Percentiles rank a stretch among this genome's conserved stretches.
Conservation (phyloP, 768 basidiomycete species). For the Agrocybe chaxingu region DNA sequence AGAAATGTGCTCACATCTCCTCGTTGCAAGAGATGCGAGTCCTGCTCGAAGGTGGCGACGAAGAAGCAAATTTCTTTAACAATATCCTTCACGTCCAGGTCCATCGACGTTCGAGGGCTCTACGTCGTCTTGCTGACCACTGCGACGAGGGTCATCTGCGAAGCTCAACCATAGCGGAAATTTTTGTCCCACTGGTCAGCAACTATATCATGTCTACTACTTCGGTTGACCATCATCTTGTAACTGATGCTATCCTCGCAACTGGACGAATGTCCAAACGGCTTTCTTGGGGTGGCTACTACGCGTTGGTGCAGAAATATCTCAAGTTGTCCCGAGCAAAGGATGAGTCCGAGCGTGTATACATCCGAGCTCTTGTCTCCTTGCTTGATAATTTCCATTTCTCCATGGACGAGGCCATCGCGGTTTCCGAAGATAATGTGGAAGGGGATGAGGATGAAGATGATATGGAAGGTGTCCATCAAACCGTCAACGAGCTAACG, state of each 20-base stretch:
- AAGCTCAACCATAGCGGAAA: slow-evolving; percentile 68
- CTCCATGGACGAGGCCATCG: slow-evolving; percentile 62
- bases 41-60: slow-evolving; percentile 82
- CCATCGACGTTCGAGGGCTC: slow-evolving; percentile 83
- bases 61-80: slow-evolving; percentile 95
- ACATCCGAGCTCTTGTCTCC: slow-evolving; percentile 80
- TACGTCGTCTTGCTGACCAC: slow-evolving; percentile 79
- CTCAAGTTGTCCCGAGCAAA: slow-evolving; percentile 66
- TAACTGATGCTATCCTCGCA: slow-evolving; percentile 83
- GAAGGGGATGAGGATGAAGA: slow-evolving; percentile 31
- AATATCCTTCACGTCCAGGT: slow-evolving; percentile 93
- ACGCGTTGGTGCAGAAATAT: slow-evolving; percentile 76
- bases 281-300: slow-evolving; percentile 83
- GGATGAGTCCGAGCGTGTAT: slow-evolving; percentile 71
- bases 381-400: slow-evolving; percentile 92
- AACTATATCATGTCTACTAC: slow-evolving; percentile 69
- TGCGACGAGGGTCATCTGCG: slow-evolving; percentile 64
- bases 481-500: slow-evolving; percentile 8
- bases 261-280: slow-evolving; percentile 76
- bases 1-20: slow-evolving; percentile 54
- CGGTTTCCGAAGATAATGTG: slow-evolving; percentile 25
- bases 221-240: slow-evolving; percentile 77
- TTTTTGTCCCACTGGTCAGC: slow-evolving; percentile 84
- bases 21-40: slow-evolving; percentile 76
- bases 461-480: slow-evolving; percentile 16